A percentile compares a stretch with the other conserved stretches of the same genome.
Evolutionary conservation across 768 basidiomycete genomes (phyloP).

Genomic region (Coprinopsis marcescibilis): DNA sequence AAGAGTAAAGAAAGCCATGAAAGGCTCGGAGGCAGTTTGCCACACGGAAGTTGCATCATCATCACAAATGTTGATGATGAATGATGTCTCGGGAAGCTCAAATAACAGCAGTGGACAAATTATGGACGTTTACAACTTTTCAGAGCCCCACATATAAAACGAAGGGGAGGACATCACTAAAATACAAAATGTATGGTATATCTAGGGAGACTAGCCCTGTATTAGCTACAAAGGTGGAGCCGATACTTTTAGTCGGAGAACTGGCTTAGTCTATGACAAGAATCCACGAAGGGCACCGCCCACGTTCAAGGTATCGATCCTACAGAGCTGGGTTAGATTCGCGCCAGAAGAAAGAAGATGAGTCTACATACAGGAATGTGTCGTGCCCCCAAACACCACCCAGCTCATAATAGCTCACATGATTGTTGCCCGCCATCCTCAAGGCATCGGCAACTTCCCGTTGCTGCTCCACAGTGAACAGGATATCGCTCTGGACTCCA

Average conservation of each 20-base stretch:
- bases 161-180: too few relatives aligned
- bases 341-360: neutral
- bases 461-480: slow-evolving; percentile 97
- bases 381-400: slow-evolving; percentile 99
- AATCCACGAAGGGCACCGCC: slow-evolving; percentile 91
- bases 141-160: too few relatives aligned
- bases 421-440: slow-evolving; percentile 80
- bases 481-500: slow-evolving; percentile 93
- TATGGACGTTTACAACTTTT: too few relatives aligned
- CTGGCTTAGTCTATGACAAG: slow-evolving; percentile 41
- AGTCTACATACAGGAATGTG: slow-evolving; percentile 75
- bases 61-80: too few relatives aligned
- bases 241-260: neutral
- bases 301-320: slow-evolving; percentile 83
- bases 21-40: neutral
- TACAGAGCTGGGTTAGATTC: slow-evolving; percentile 20
- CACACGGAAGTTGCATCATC: neutral
- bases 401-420: slow-evolving; percentile 93
- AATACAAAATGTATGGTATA: neutral
- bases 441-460: slow-evolving; percentile 91
- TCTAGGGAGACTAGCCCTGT: too few relatives aligned
- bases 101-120: too few relatives aligned
- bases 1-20: slow-evolving; percentile 4
- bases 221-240: neutral
- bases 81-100: too few relatives aligned